phyloP scores from a whole-genome alignment of 495 filamentous ascomycete species.

The Elaphomyces granulatus region DNA sequence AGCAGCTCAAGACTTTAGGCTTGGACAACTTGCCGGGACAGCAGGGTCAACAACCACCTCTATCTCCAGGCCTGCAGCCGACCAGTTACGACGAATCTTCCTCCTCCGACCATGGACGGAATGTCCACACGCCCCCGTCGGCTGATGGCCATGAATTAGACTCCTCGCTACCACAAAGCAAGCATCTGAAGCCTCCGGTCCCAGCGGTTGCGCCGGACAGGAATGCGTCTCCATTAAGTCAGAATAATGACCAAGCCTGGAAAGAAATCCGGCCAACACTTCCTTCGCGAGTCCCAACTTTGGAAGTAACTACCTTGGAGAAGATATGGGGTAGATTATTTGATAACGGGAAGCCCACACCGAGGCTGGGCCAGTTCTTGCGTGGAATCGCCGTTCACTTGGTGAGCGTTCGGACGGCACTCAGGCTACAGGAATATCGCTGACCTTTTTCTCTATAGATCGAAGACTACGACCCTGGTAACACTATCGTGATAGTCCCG shows the following conservation, averaged over 20 bases:
- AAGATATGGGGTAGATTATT: constrained; percentile 68
- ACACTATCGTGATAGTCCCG: constrained; percentile 67
- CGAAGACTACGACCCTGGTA: constrained; percentile 57
- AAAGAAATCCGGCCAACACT: constrained; percentile 28
- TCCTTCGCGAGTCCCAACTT: constrained; percentile 31
- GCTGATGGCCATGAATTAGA: constrained; percentile 5
- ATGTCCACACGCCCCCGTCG: constrained; percentile 12
- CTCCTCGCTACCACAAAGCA: constrained; percentile 7
- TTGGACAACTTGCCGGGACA: constrained; percentile 16
- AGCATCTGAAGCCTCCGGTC: constrained; percentile 11
- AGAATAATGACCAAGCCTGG: constrained; percentile 18
- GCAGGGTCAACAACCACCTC: neutral
- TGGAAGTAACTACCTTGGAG: constrained; percentile 43
- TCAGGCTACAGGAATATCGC: constrained; percentile 1
- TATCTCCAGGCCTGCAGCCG: no score
- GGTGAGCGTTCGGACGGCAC: constrained; percentile 35
- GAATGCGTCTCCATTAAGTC: no score
- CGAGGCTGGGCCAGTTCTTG: constrained; percentile 55
- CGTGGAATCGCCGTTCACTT: constrained; percentile 66
- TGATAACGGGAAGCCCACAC: constrained; percentile 52
- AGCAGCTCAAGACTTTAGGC: constrained; percentile 35
- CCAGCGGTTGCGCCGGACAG: constrained; percentile 5
- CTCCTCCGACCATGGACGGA: constrained; percentile 10
- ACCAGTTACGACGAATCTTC: constrained; percentile 20
- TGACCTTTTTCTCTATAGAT: constrained; percentile 40